Evolutionary conservation across 352 stramenopile genomes (phyloP), one percentile per base, ranked within the genome.

Genomic region (Phytophthora agathidicida): DNA sequence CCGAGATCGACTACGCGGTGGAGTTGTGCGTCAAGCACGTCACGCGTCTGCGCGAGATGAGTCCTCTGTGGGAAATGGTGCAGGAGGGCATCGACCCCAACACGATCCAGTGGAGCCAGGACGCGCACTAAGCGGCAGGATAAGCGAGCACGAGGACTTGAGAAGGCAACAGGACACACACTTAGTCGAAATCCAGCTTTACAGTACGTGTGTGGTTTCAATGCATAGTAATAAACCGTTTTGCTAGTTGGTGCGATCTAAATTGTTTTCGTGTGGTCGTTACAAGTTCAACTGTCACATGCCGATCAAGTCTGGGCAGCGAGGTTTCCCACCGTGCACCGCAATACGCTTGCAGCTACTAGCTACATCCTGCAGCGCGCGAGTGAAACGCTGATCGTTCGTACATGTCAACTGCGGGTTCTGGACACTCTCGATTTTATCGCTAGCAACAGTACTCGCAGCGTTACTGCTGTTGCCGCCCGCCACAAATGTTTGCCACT

Each of bases 1-100:
- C 94, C 20, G 98, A 99, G 77, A 88, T 99, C 20, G 96, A 99
- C 59, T 98, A 98, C 73, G 94, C 97, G 1, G 67, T 99, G 17
- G 93, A 98, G 3, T 76, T 99, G 53, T 93, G 89, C 46, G 82
- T 96, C 48, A 90, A 96, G 70, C 96, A 99, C 75, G 98, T 99
- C 6, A 89, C 63, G 33, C 91, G 97, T 41, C 84, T 99, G 60
- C 94, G 97, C 48, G 97, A 99, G 66, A 99, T 99, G 97, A 98
- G 83, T 48, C 98, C 98, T 20, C 79, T 99, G 20, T 99, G 97
- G 97, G 98, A 99, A 80, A 99, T 99, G 96, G 97, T 99, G 35
- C 97, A 99, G 80, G 97, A 99, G 81, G 98, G 98, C 52, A 98
- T 99, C 58, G 98, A 99, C 78, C 90, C 99, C n/a, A 99, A 98